A percentile compares a stretch with the other conserved stretches of the same genome.
phyloP scores from a whole-genome alignment of 1,139 yeast species.

The Casaregolazyma lundiana region DNA sequence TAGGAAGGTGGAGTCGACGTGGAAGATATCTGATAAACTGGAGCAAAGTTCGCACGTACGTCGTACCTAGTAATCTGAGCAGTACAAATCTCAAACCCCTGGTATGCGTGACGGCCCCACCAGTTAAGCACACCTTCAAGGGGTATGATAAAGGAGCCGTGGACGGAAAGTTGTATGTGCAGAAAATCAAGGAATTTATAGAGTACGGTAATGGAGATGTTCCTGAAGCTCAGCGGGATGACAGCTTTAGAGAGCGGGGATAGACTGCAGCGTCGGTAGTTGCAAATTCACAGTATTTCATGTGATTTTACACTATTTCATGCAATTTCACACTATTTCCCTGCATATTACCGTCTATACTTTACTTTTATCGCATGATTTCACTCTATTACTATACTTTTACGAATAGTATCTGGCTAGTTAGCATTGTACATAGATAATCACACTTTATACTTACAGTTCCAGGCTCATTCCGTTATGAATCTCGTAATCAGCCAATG shows the following conservation, averaged over 20 bases:
- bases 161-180: constrained; percentile 69
- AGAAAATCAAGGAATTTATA: constrained; percentile 68
- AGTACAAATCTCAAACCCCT: constrained; percentile 58
- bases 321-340: not conserved
- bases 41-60: constrained; percentile 85
- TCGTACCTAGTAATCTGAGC: constrained; percentile 56
- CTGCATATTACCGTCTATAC: too few species aligned
- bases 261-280: constrained; percentile 14
- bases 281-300: not conserved
- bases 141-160: constrained; percentile 71
- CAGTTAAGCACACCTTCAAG: constrained; percentile 58
- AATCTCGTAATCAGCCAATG: constrained; percentile 87
- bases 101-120: constrained; percentile 67
- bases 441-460: constrained; percentile 42
- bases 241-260: constrained; percentile 31
- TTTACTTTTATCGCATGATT: not conserved
- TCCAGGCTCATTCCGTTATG: constrained; percentile 88
- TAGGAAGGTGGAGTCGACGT: constrained; percentile 69
- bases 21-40: constrained; percentile 80
- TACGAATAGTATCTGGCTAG: constrained; percentile 11
- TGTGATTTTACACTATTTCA: not conserved
- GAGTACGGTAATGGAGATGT: constrained; percentile 54
- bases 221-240: constrained; percentile 24
- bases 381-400: not conserved
- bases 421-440: constrained; percentile 8